A percentile compares a stretch with the other conserved stretches of the same genome.
Evolutionary conservation across 106 monocot species (phyloP).

Genomic region (Allium sativum): DNA sequence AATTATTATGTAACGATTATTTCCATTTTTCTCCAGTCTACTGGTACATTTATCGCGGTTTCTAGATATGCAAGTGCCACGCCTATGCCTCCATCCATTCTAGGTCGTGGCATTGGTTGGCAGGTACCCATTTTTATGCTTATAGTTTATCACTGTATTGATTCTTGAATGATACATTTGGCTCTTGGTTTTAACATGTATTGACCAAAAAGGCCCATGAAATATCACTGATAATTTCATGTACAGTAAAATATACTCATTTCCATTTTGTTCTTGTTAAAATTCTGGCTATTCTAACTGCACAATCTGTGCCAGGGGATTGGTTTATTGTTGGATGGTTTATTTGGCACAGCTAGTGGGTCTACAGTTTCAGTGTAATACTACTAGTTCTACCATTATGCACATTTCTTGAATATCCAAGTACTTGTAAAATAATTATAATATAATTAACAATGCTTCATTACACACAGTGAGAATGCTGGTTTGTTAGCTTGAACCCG

Average conservation of each 20-base stretch:
- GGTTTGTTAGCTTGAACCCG: slow-evolving; percentile 91
- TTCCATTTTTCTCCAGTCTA: slow-evolving; percentile 46
- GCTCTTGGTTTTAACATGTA: no score
- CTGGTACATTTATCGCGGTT: slow-evolving; percentile 81
- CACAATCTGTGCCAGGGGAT: slow-evolving; percentile 53
- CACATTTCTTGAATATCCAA: no score
- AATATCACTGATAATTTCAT: no score
- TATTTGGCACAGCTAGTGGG: slow-evolving; percentile 87
- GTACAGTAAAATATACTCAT: background rate
- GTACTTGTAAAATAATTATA: no score
- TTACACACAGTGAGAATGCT: slow-evolving; percentile 71
- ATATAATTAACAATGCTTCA: no score
- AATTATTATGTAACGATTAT: background rate
- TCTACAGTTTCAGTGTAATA: slow-evolving; percentile 92
- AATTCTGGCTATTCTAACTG: background rate
- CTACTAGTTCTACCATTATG: background rate
- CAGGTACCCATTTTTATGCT: slow-evolving; percentile 37
- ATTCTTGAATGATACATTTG: background rate
- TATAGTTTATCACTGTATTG: background rate
- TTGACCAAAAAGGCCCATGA: no score
- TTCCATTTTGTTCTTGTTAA: background rate
- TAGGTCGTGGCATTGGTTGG: slow-evolving; percentile 95
- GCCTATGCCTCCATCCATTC: slow-evolving; percentile 80
- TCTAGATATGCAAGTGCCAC: slow-evolving; percentile 92
- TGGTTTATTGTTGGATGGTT: slow-evolving; percentile 89